Evolutionary conservation across 805 yeast genomes (phyloP).

Genomic region (Hanseniaspora mollemarum): DNA sequence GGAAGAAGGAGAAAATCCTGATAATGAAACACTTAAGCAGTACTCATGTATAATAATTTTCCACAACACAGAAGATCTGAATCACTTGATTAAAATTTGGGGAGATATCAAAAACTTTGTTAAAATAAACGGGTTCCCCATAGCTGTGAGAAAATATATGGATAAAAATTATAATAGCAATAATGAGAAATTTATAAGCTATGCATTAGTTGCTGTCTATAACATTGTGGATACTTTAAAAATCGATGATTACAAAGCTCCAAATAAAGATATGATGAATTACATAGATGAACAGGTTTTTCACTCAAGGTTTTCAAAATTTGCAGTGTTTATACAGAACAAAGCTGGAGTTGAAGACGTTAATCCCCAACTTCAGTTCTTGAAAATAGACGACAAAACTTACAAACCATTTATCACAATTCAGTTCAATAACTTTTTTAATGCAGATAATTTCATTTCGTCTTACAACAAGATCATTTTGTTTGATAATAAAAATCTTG

Average conservation of each 20-base stretch:
- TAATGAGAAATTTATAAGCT: slow-evolving; percentile 3
- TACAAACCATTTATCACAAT: slow-evolving; percentile 59
- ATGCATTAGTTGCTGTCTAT: slow-evolving; percentile 18
- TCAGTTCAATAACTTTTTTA: slow-evolving; percentile 49
- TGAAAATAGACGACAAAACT: slow-evolving; percentile 28
- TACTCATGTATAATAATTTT: slow-evolving; percentile 29
- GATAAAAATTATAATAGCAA: slow-evolving; percentile 37
- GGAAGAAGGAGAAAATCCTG: slow-evolving; percentile 78
- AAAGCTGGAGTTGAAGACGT: slow-evolving; percentile 6
- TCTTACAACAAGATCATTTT: slow-evolving; percentile 51
- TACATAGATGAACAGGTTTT: slow-evolving; percentile 59
- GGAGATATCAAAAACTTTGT: slow-evolving; percentile 33
- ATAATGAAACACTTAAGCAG: slow-evolving; percentile 40
- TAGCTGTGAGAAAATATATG: slow-evolving; percentile 52
- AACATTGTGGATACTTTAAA: slow-evolving; percentile 8
- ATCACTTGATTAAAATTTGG: slow-evolving; percentile 52
- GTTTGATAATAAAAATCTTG: slow-evolving; percentile 53
- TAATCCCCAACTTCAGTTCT: slow-evolving; percentile 32
- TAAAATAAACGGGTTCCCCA: slow-evolving; percentile 26
- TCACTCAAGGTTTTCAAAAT: slow-evolving; percentile 35
- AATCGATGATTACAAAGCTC: slow-evolving; percentile 16
- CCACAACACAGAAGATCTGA: slow-evolving; percentile 46
- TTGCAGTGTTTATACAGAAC: not conserved
- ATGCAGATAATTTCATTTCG: slow-evolving; percentile 60
- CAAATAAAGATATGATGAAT: slow-evolving; percentile 42